These are phyloP conservation scores for Tolypocladium paradoxum DNA, from an alignment of 2,329 filamentous ascomycete species.

Conservation along the genomic window DNA sequence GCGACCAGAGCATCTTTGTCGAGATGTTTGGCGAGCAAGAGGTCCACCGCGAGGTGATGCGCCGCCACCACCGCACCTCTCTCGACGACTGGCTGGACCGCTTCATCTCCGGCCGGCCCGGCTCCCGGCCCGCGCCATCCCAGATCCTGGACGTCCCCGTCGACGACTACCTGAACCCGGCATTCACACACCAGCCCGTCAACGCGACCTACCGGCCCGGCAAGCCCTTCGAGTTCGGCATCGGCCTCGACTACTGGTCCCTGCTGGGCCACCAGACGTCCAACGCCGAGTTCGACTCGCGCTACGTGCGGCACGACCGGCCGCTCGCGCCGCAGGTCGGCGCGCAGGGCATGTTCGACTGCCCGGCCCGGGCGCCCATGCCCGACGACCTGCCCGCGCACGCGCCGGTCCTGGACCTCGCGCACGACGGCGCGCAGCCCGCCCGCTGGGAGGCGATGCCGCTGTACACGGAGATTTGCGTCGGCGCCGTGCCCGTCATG, in stretches of 20 bases:
- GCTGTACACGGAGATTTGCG: slow-evolving; percentile 17
- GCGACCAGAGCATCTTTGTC: slow-evolving; percentile 18
- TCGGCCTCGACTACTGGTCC: slow-evolving; percentile 17
- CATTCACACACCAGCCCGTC: slow-evolving; percentile 11
- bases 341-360: slow-evolving; percentile 10
- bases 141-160: slow-evolving; percentile 7
- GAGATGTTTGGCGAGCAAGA: slow-evolving; percentile 19
- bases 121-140: slow-evolving; percentile 9
- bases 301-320: slow-evolving; percentile 11
- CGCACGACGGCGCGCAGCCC: slow-evolving; percentile 2
- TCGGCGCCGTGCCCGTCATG: slow-evolving; percentile 16
- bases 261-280: slow-evolving; percentile 14
- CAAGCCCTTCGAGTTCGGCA: slow-evolving; percentile 14
- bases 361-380: slow-evolving; percentile 8
- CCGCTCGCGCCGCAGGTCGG: slow-evolving; percentile 11
- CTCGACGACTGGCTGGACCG: slow-evolving; percentile 11
- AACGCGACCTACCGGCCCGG: slow-evolving; percentile 9
- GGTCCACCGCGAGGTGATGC: slow-evolving; percentile 17
- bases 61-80: slow-evolving; percentile 12
- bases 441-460: slow-evolving; percentile 13
- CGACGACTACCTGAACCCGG: slow-evolving; percentile 12
- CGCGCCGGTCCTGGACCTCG: not conserved
- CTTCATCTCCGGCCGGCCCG: slow-evolving; percentile 10
- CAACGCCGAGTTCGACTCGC: slow-evolving; percentile 12
- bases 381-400: slow-evolving; percentile 6